Evolutionary conservation across 108 stramenopile species (phyloP).

Genomic region (Schizochytrium sp.): DNA sequence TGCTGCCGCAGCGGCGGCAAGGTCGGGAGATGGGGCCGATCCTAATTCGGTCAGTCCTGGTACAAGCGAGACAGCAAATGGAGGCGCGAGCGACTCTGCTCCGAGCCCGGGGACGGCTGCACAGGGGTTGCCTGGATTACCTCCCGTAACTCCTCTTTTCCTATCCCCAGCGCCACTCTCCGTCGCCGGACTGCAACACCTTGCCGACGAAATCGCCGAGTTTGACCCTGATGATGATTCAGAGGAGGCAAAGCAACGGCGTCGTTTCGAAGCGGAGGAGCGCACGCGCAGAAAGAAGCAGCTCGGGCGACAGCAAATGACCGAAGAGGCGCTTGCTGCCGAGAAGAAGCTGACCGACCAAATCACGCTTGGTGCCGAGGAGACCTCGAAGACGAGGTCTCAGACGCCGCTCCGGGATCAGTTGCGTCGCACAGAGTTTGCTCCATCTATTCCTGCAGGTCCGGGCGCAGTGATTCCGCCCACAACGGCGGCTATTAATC

Average conservation of each 20-base stretch:
- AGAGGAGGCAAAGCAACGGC: background rate
- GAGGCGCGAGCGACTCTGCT: too few relatives aligned
- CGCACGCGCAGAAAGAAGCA: background rate
- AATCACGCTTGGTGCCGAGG: background rate
- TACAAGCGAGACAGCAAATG: too few relatives aligned
- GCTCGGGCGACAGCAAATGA: background rate
- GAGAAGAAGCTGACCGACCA: constrained; percentile 4
- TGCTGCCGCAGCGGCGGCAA: background rate
- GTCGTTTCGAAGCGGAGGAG: background rate
- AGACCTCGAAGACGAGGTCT: too few relatives aligned
- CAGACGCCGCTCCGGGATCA: background rate
- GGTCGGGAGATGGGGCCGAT: background rate
- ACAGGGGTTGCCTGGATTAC: background rate
- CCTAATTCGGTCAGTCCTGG: too few relatives aligned
- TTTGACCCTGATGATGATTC: background rate
- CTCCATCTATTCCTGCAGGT: background rate
- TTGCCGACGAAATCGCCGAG: background rate
- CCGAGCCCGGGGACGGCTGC: too few relatives aligned
- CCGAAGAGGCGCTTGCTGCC: background rate
- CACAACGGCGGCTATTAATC: background rate
- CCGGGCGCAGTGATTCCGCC: background rate
- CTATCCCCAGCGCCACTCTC: background rate
- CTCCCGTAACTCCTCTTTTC: background rate
- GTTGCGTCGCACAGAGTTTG: background rate
- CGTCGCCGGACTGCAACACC: too few relatives aligned